A percentile compares a stretch with the other conserved stretches of the same genome.
Conservation (phyloP, 1,284 basidiomycete genomes). For the Cystobasidium slooffiae region DNA sequence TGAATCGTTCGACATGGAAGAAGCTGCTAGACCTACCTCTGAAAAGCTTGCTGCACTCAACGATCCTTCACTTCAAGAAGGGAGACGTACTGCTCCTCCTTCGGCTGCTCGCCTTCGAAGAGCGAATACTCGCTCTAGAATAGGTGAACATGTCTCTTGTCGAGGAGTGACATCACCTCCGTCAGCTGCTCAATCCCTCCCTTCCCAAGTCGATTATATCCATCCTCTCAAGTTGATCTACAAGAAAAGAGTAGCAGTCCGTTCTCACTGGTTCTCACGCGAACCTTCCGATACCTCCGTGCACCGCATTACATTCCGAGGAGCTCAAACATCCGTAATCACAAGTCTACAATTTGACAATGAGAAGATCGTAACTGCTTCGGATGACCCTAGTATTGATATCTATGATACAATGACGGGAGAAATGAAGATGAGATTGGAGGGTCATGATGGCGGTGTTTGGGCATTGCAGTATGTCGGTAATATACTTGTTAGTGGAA, state of each 20-base stretch:
- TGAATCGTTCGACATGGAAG: slow-evolving; percentile 19
- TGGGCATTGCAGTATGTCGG: slow-evolving; percentile 79
- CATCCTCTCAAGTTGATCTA: slow-evolving; percentile 85
- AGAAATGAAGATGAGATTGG: slow-evolving; percentile 70
- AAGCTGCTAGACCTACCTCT: slow-evolving; percentile 35
- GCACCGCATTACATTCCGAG: slow-evolving; percentile 78
- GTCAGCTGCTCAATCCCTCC: neutral
- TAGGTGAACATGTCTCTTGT: slow-evolving; percentile 7
- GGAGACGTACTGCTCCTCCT: neutral
- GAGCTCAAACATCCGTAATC: slow-evolving; percentile 85
- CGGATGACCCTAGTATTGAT: slow-evolving; percentile 90
- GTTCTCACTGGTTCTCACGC: slow-evolving; percentile 74
- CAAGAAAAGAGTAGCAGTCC: slow-evolving; percentile 78
- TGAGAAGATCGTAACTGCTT: slow-evolving; percentile 90
- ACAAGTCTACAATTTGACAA: slow-evolving; percentile 92
- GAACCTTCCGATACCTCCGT: slow-evolving; percentile 71
- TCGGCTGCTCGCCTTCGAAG: neutral
- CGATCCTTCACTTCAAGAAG: neutral
- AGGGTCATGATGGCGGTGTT: slow-evolving; percentile 91
- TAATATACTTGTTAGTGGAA: slow-evolving; percentile 86
- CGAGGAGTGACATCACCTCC: slow-evolving; percentile 1
- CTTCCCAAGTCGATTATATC: slow-evolving; percentile 58
- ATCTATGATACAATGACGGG: slow-evolving; percentile 84
- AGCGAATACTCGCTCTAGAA: slow-evolving; percentile 25
- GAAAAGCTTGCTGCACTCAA: slow-evolving; percentile 28